phyloP scores from a whole-genome alignment of 345 rosid genomes.

The Mercurialis annua region DNA sequence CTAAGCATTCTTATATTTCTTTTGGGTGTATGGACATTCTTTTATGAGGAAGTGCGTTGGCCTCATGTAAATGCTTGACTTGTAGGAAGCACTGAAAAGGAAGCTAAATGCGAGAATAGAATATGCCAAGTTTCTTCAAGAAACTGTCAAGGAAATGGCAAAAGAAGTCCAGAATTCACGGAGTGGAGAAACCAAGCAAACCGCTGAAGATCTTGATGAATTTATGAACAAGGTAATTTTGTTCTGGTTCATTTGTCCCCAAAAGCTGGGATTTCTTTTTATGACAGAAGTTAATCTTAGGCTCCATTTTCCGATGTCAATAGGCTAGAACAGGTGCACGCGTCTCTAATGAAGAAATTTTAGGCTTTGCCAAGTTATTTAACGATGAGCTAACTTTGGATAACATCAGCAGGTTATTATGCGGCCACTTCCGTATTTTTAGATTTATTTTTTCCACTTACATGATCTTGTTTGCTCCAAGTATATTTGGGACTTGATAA shows the following conservation, averaged over 20 bases:
- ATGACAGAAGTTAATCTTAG: neutral
- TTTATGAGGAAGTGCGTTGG: neutral
- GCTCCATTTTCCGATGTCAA: slow-evolving; percentile 23
- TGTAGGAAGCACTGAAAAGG: slow-evolving; percentile 85
- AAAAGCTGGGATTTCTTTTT: neutral
- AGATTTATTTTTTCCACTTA: neutral
- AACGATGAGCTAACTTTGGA: slow-evolving; percentile 96
- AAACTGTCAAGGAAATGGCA: slow-evolving; percentile 97
- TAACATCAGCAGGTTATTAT: slow-evolving; percentile 81
- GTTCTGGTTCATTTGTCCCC: neutral
- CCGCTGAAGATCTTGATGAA: slow-evolving; percentile 92
- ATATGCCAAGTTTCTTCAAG: slow-evolving; percentile 97
- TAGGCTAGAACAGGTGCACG: slow-evolving; percentile 91
- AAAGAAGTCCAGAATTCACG: slow-evolving; percentile 89
- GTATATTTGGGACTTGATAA: neutral
- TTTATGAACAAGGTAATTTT: slow-evolving; percentile 73
- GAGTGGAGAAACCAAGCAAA: slow-evolving; percentile 78
- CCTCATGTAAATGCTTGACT: slow-evolving; percentile 24
- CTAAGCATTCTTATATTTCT: neutral
- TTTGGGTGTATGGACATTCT: slow-evolving; percentile 3
- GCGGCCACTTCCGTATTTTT: slow-evolving; percentile 7
- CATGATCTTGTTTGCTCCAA: neutral
- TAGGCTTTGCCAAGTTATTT: slow-evolving; percentile 92
- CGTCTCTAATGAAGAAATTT: slow-evolving; percentile 92
- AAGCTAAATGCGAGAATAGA: slow-evolving; percentile 87